Evolutionary conservation across 768 basidiomycete species (phyloP), one percentile per base, ranked within the genome.

Genomic region (Tricholoma flavovirens): DNA sequence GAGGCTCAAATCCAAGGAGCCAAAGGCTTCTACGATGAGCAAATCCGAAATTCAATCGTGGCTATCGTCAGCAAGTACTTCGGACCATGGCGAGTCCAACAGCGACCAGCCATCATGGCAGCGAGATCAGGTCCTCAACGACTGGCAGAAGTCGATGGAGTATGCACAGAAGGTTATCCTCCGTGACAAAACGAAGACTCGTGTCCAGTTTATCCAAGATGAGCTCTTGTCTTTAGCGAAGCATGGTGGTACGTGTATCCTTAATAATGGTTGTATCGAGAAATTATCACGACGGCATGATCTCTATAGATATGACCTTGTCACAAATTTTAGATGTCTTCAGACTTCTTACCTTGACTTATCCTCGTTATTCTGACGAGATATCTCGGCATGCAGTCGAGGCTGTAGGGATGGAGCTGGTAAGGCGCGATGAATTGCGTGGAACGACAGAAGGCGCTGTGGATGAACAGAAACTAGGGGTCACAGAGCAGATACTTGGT

Each of bases 291-390:
- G 21, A 29, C 9, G 14, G 8, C 12, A 21, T 43, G 5, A 19
- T 11, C 10, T 57, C 24, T 59, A n/a, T n/a, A 91, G 89, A 85
- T 63, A 71, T 90, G 52, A 73, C 70, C 33, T 69, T 85, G 51
- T 74, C 80, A 0, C 86, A 88, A 64, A 75, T 73, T 17, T 61
- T 86, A 70, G 90, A 91, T 64, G 63, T 93, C 22, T 87, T 94
- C 69, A 77, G 77, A 56, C 73, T 93, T 4, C 71, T 94, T 49
- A 87, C 86, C 1, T 71, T 83, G 51, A 93, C 89, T 0, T 88
- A 91, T 68, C 83, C 88, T 14, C 83, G 87, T 62, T 93, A 93
- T 75, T 73, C 82, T 43, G 93, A 95, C 67, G 68, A 77, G 2
- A 65, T 75, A 49, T 94, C 92, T 1, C 77, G 86, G 58, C 78